Conservation (phyloP, 345 rosid genomes). For the Lepidium africanum region DNA sequence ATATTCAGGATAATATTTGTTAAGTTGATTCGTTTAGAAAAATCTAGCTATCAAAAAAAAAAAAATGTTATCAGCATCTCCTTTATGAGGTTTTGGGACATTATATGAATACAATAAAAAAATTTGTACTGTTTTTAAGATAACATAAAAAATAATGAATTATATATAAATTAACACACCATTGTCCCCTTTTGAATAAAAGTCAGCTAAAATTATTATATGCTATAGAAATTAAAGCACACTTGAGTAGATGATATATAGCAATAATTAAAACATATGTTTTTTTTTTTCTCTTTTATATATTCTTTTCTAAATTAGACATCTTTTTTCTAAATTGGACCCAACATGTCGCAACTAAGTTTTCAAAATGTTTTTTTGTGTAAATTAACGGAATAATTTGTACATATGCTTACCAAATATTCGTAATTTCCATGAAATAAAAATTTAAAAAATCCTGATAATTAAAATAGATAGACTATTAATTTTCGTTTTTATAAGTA, state of each 20-base stretch:
- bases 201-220: not conserved
- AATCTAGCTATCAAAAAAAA: not conserved
- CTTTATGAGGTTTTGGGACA: not conserved
- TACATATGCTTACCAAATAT: not conserved
- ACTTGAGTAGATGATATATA: not conserved
- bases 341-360: slow-evolving; percentile 12
- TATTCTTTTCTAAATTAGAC: not conserved
- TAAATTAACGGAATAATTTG: not conserved
- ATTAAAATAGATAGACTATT: not conserved
- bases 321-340: slow-evolving; percentile 1
- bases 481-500: not conserved
- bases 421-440: not conserved
- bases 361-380: not conserved
- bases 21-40: not conserved
- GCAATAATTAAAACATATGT: not conserved
- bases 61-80: not conserved
- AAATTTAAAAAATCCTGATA: not conserved
- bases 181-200: slow-evolving; percentile 2
- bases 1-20: not conserved
- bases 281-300: not conserved
- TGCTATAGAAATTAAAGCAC: not conserved
- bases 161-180: not conserved
- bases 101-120: not conserved
- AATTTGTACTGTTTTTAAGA: not conserved
- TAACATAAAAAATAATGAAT: not conserved